These are phyloP conservation scores for Boletus speciosus DNA, from an alignment of 768 basidiomycete genomes.

Conservation along the genomic window DNA sequence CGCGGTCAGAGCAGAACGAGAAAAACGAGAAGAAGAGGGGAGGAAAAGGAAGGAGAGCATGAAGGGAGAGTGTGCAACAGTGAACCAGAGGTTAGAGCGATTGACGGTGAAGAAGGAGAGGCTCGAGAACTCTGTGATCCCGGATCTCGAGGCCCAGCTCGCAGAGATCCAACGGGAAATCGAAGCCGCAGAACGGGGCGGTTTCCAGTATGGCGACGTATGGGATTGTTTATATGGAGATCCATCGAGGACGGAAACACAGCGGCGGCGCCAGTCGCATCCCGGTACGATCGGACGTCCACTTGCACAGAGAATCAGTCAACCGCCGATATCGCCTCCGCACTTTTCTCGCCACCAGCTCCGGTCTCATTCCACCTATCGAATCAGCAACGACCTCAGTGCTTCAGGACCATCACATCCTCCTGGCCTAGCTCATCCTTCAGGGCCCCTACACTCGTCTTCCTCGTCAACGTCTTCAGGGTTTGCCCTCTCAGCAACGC, in stretches of 20 bases:
- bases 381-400: constrained; percentile 14
- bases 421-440: constrained; percentile 14
- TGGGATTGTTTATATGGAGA: constrained; percentile 16
- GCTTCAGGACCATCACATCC: constrained; percentile 13
- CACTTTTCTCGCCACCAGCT: constrained; percentile 27
- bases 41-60: constrained; percentile 53
- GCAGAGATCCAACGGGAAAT: constrained; percentile 58
- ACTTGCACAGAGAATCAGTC: constrained; percentile 10
- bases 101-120: constrained; percentile 62
- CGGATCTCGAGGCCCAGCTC: constrained; percentile 68
- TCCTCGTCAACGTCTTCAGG: constrained; percentile 18
- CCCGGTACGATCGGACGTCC: constrained; percentile 30
- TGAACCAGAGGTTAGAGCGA: constrained; percentile 65
- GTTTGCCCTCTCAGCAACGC: constrained; percentile 8
- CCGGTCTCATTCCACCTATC: constrained; percentile 24
- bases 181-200: constrained; percentile 36
- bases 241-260: constrained; percentile 16
- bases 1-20: constrained; percentile 41
- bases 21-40: constrained; percentile 46
- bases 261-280: constrained; percentile 25
- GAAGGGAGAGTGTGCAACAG: constrained; percentile 53
- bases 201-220: constrained; percentile 13
- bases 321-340: constrained; percentile 25
- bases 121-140: constrained; percentile 53
- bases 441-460: constrained; percentile 9